Conservation (phyloP, 2,329 filamentous ascomycete genomes). For the Penicillium brevicompactum region DNA sequence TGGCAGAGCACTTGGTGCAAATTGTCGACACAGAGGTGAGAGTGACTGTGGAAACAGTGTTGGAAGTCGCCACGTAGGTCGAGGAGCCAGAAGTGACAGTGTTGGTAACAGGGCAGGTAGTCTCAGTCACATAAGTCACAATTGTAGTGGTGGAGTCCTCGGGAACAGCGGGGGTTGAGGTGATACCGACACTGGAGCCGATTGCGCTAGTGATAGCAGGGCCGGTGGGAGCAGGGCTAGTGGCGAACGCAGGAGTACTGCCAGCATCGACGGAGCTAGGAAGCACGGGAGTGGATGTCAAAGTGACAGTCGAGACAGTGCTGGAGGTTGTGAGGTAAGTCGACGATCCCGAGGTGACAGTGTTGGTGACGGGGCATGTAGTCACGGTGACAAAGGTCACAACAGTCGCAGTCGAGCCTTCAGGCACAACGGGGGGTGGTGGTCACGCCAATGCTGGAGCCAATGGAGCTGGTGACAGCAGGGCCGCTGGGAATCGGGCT, state of each 20-base stretch:
- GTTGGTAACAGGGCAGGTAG: slow-evolving; percentile 18
- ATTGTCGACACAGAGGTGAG: slow-evolving; percentile 26
- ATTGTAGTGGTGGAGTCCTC: slow-evolving; percentile 15
- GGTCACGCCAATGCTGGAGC: slow-evolving; percentile 4
- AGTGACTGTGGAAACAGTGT: slow-evolving; percentile 19
- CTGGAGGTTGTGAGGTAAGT: slow-evolving; percentile 57
- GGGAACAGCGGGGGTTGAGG: slow-evolving; percentile 14
- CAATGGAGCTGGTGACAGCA: not conserved
- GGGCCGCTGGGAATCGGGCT: not conserved
- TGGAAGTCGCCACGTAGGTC: slow-evolving; percentile 18
- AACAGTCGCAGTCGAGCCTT: slow-evolving; percentile 26
- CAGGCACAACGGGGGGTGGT: slow-evolving; percentile 10
- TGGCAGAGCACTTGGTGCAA: slow-evolving; percentile 21
- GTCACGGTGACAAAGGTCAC: slow-evolving; percentile 34
- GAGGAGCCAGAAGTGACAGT: slow-evolving; percentile 18
- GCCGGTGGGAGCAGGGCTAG: slow-evolving; percentile 36
- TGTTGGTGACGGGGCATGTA: slow-evolving; percentile 36
- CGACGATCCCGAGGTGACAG: slow-evolving; percentile 48
- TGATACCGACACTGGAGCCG: slow-evolving; percentile 4
- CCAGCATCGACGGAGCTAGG: slow-evolving; percentile 5
- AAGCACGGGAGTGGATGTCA: slow-evolving; percentile 7
- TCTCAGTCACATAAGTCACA: slow-evolving; percentile 17
- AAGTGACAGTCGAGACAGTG: slow-evolving; percentile 55
- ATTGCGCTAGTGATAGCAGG: slow-evolving; percentile 5
- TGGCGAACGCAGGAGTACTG: slow-evolving; percentile 20